Conservation (phyloP, 73 alveolate species). For the Tetrahymena thermophila region DNA sequence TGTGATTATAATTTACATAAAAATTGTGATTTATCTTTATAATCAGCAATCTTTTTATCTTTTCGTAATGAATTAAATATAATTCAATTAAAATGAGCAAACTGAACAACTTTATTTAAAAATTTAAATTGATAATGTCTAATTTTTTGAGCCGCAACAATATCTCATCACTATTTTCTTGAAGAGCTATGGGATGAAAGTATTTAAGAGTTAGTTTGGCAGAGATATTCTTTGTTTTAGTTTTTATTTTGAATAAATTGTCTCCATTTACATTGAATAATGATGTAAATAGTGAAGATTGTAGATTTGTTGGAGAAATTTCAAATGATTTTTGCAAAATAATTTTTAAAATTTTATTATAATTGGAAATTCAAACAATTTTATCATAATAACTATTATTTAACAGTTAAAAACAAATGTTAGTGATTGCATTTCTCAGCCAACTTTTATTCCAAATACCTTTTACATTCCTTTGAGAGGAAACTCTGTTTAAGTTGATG, state of each 20-base stretch:
- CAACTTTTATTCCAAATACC: background rate
- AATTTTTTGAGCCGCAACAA: background rate
- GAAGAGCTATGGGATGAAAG: background rate
- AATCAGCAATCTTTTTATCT: too few species aligned
- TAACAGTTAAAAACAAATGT: background rate
- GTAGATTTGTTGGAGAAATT: background rate
- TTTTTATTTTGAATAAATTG: too few species aligned
- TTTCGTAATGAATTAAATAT: background rate
- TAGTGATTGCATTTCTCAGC: background rate
- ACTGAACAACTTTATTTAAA: background rate
- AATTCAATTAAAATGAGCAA: background rate
- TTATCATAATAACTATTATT: background rate
- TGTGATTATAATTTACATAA: background rate
- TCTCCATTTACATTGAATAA: too few species aligned
- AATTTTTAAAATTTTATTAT: too few species aligned
- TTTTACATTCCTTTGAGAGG: background rate
- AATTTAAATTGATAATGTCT: background rate
- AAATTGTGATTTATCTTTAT: background rate
- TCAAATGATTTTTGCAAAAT: too few species aligned
- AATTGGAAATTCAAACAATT: too few species aligned
- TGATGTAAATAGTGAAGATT: background rate
- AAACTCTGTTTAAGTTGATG: background rate
- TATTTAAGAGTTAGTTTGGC: background rate
- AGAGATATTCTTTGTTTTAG: too few species aligned
- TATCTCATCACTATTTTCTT: background rate